These are phyloP conservation scores for Metarhizium guizhouense DNA, from an alignment of 2,329 filamentous ascomycete species.

Conservation along the genomic window DNA sequence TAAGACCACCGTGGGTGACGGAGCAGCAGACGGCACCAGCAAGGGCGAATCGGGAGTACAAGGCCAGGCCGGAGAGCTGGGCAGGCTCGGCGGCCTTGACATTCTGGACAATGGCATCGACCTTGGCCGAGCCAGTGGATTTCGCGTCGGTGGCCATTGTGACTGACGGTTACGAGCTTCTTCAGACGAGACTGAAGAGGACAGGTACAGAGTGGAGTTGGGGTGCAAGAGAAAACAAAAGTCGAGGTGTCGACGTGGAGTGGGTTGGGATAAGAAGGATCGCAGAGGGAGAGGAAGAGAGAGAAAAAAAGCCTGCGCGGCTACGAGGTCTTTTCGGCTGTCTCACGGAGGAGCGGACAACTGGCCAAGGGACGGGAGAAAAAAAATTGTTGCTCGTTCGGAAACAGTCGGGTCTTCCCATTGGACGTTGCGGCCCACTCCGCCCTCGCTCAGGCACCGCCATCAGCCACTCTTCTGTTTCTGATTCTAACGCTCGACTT, in stretches of 20 bases:
- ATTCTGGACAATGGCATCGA: conserved; percentile 35
- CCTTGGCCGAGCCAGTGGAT: conserved; percentile 32
- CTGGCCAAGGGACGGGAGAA: background rate
- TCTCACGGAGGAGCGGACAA: background rate
- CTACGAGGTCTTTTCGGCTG: conserved; percentile 1
- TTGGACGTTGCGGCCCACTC: conserved; percentile 4
- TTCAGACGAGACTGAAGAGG: conserved; percentile 4
- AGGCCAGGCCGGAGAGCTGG: conserved; percentile 45
- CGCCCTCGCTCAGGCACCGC: background rate
- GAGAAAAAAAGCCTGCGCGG: conserved; percentile 2
- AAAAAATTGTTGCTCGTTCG: conserved; percentile 2
- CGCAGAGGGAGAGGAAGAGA: background rate
- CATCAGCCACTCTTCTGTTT: background rate
- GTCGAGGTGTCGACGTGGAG: conserved; percentile 2
- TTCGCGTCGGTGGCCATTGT: conserved; percentile 33
- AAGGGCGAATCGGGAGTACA: conserved; percentile 95
- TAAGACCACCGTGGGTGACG: conserved; percentile 92
- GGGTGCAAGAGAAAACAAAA: conserved; percentile 1
- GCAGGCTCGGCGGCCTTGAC: conserved; percentile 30
- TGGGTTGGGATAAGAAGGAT: background rate
- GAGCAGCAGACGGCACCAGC: conserved; percentile 97
- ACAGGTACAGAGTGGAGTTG: conserved; percentile 8
- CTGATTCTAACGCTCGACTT: background rate
- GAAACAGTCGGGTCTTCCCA: conserved; percentile 7
- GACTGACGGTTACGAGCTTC: conserved; percentile 10